Evolutionary conservation across 176 grass and related monocot genomes (phyloP).

Genomic region (Phyllostachys edulis): DNA sequence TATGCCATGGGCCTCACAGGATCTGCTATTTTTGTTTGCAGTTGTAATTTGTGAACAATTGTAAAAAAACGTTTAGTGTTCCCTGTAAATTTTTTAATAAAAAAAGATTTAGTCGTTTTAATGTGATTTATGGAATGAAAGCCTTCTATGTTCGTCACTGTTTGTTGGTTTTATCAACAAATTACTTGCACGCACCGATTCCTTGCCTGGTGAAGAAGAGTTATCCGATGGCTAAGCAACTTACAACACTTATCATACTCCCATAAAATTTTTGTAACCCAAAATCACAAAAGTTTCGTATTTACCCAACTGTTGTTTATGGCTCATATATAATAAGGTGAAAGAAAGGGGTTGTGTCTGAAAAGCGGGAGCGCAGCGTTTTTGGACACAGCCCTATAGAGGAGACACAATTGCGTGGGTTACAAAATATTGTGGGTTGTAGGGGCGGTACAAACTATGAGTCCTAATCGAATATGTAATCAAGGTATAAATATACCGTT

Average conservation of each 20-base stretch:
- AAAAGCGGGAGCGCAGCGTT: too few relatives aligned
- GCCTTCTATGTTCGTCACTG: background rate
- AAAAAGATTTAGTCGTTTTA: background rate
- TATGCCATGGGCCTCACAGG: background rate
- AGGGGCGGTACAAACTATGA: too few relatives aligned
- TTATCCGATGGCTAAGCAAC: too few relatives aligned
- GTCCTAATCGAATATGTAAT: too few relatives aligned
- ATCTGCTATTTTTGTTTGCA: background rate
- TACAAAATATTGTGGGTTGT: too few relatives aligned
- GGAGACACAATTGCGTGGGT: too few relatives aligned
- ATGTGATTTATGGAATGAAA: background rate
- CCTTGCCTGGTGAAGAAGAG: background rate
- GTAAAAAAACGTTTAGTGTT: background rate
- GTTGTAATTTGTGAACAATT: background rate
- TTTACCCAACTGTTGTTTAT: background rate
- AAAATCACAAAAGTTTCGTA: background rate
- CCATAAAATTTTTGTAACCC: too few relatives aligned
- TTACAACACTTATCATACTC: too few relatives aligned
- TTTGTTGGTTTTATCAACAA: background rate
- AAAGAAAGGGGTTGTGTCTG: too few relatives aligned
- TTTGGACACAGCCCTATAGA: too few relatives aligned
- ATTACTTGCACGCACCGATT: background rate
- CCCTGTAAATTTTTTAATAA: background rate
- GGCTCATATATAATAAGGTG: too few relatives aligned
- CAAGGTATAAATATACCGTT: too few relatives aligned